A percentile compares a stretch with the other conserved stretches of the same genome.
phyloP scores from a whole-genome alignment of 1,284 basidiomycete species.

The Papiliotrema terrestris region DNA sequence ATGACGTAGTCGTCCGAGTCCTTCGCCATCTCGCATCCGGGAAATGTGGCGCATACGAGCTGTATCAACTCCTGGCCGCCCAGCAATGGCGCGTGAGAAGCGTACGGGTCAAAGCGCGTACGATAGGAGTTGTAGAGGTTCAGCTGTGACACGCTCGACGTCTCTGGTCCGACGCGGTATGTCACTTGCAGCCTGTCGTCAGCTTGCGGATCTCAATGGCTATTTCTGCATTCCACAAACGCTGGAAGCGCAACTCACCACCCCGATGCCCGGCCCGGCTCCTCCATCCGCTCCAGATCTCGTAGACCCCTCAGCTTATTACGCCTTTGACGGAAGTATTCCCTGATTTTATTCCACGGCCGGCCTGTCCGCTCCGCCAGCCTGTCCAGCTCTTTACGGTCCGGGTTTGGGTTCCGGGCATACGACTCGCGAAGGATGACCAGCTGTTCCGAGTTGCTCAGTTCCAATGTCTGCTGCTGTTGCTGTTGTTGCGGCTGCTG shows the following conservation, averaged over 20 bases:
- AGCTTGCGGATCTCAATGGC: neutral
- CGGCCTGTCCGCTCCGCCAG: constrained; percentile 38
- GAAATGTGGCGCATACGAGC: constrained; percentile 43
- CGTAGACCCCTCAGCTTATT: constrained; percentile 42
- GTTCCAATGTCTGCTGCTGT: neutral
- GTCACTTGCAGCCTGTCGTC: constrained; percentile 36
- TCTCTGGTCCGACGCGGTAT: constrained; percentile 28
- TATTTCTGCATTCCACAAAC: neutral
- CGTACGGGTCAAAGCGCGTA: constrained; percentile 42
- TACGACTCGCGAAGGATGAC: constrained; percentile 37
- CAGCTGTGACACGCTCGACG: constrained; percentile 33
- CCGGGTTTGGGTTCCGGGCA: constrained; percentile 39
- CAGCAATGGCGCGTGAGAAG: constrained; percentile 24
- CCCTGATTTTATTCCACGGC: constrained; percentile 41
- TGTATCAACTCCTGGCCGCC: constrained; percentile 45
- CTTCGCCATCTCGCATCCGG: constrained; percentile 42
- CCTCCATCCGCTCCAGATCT: constrained; percentile 39
- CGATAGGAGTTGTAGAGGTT: constrained; percentile 39
- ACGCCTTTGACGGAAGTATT: constrained; percentile 44
- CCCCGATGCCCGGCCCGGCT: constrained; percentile 40
- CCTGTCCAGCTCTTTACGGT: constrained; percentile 30
- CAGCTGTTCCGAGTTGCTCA: constrained; percentile 28
- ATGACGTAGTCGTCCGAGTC: constrained; percentile 42
- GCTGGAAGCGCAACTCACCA: constrained; percentile 25
- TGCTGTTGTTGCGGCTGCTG: neutral